phyloP scores from a whole-genome alignment of 179 eudicot species.

The Silene coronaria region DNA sequence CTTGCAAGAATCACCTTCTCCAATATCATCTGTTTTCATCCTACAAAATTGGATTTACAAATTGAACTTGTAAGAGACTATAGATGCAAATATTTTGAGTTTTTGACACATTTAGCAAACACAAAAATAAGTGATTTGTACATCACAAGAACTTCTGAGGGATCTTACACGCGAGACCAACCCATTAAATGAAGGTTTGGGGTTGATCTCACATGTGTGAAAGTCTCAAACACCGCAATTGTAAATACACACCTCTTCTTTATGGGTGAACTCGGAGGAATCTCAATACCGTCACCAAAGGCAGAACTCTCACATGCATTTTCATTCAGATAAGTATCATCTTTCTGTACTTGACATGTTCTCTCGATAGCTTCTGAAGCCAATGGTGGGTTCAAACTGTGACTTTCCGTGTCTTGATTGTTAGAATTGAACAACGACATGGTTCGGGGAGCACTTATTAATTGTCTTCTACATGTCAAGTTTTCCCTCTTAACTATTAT shows the following conservation, averaged over 20 bases:
- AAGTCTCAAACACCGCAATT: not conserved
- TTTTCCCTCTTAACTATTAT: slow-evolving; percentile 42
- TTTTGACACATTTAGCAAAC: not conserved
- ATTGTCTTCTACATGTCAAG: slow-evolving; percentile 42
- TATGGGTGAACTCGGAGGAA: slow-evolving; percentile 53
- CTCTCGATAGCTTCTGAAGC: slow-evolving; percentile 28
- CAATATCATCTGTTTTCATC: slow-evolving; percentile 44
- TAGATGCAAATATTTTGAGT: not conserved
- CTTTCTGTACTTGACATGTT: slow-evolving; percentile 23
- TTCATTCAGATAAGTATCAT: slow-evolving; percentile 32
- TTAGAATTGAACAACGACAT: slow-evolving; percentile 25
- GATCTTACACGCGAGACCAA: not conserved
- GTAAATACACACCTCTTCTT: slow-evolving; percentile 53
- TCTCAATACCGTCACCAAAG: slow-evolving; percentile 30
- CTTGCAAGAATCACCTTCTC: slow-evolving; percentile 56
- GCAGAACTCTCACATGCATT: slow-evolving; percentile 37
- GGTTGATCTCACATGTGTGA: not conserved
- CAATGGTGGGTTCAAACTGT: slow-evolving; percentile 22
- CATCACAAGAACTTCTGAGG: not conserved
- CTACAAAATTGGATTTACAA: slow-evolving; percentile 33
- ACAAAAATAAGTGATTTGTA: not conserved
- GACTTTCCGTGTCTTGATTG: slow-evolving; percentile 27
- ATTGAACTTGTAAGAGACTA: not conserved
- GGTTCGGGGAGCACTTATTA: slow-evolving; percentile 37
- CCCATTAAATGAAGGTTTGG: too few relatives aligned